Base-by-base conservation (phyloP, 371 early-diverging fungal genomes). In the Mortierella sp. region DNA sequence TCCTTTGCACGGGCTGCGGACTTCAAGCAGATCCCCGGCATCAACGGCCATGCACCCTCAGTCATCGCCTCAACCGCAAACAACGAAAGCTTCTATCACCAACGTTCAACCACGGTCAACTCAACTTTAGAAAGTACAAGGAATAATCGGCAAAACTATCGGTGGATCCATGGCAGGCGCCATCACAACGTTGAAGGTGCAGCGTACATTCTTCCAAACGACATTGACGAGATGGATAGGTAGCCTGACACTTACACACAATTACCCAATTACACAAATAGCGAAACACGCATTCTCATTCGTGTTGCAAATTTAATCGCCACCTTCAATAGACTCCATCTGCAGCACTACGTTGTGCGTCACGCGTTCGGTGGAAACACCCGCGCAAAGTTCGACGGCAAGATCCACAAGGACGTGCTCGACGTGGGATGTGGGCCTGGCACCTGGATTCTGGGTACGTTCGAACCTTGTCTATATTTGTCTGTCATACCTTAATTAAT, bases 401-500 rank as follows among this genome's bases (percentile, higher is more conserved):
- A 68, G 54, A 64, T 75, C 23, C 76, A 75, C 50, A 75, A 69
- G 41, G 76, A 66, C 26, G 78, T 83, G 4, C 69, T 85, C 17
- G 85, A 83, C 56, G 70, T 86, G 21, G 86, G 86, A 17, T 86
- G 86, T 58, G 86, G 83, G 6, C 83, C 83, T 24, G 87, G 87
- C n/a, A 81, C 85, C 23, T 87, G 87, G 87, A 56, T 84, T 41
- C 71, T 85, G 79, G 85, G 79, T 32, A 67, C 59, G 64, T 56
- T 6, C 28, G 17, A 24, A 19, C 19, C 30, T 14, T 49, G n/a
- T 41, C 50, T 26, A 23, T 56, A 12, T 8, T 30, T 57, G 9
- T 14, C 3, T 48, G 21, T 63, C 56, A 27, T 5, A 21, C 2
- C 39, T 37, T 41, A 28, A 47, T 23, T 21, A 27, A 19, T 41